phyloP scores from a whole-genome alignment of 805 yeast species.

The Wickerhamiella siamensis region DNA sequence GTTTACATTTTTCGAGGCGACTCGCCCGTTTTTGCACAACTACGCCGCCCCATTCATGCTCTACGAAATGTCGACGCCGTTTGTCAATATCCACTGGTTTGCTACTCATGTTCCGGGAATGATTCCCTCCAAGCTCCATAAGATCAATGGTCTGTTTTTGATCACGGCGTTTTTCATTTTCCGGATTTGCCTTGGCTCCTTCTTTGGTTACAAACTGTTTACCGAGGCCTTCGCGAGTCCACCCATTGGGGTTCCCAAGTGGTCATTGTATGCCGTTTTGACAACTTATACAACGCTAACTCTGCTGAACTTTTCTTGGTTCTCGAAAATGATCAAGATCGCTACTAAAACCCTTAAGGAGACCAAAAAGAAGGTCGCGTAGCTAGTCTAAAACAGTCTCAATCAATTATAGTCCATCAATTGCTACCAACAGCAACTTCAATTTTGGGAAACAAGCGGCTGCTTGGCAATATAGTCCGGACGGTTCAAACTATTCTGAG shows the following conservation, averaged over 20 bases:
- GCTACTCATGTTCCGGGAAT: slow-evolving; percentile 63
- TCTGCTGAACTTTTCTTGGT: slow-evolving; percentile 69
- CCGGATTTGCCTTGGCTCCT: slow-evolving; percentile 78
- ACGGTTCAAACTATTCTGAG: slow-evolving; percentile 34
- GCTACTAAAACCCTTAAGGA: slow-evolving; percentile 40
- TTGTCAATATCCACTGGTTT: slow-evolving; percentile 90
- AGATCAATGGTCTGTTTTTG: slow-evolving; percentile 59
- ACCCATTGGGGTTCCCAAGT: slow-evolving; percentile 28
- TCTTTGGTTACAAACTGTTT: slow-evolving; percentile 37
- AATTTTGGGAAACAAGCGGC: slow-evolving; percentile 4
- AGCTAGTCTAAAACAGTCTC: too few species aligned
- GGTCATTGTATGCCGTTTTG: slow-evolving; percentile 38
- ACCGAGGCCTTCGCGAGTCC: slow-evolving; percentile 23
- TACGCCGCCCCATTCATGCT: slow-evolving; percentile 71
- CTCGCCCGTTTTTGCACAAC: slow-evolving; percentile 63
- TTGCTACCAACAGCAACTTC: too few species aligned
- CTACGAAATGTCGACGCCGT: slow-evolving; percentile 86
- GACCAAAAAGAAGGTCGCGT: not conserved
- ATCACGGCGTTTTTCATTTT: slow-evolving; percentile 58
- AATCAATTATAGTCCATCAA: too few species aligned
- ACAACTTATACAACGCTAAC: slow-evolving; percentile 49
- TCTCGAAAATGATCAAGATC: slow-evolving; percentile 67
- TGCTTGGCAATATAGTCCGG: slow-evolving; percentile 30
- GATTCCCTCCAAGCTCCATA: slow-evolving; percentile 38
- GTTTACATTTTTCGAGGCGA: slow-evolving; percentile 49